phyloP scores from a whole-genome alignment of 176 grass and related monocot species.

The Eleusine indica region DNA sequence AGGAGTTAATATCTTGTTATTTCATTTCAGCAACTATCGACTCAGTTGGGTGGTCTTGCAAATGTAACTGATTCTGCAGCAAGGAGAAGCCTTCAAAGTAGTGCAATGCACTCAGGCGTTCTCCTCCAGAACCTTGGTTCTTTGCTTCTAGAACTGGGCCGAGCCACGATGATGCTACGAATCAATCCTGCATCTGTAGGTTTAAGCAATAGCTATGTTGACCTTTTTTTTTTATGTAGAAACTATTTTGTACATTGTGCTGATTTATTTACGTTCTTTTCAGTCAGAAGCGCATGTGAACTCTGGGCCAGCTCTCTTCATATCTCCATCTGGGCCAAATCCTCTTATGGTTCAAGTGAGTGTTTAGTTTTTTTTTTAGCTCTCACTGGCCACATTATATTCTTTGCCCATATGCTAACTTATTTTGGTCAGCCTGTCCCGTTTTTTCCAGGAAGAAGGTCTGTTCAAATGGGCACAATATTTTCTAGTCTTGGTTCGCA shows the following conservation, averaged over 20 bases:
- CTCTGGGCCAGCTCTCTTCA: constrained; percentile 94
- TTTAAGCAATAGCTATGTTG: constrained; percentile 27
- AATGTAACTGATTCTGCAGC: constrained; percentile 54
- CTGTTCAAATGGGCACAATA: constrained; percentile 67
- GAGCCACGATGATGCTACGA: constrained; percentile 75
- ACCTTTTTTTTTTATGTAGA: constrained; percentile 15
- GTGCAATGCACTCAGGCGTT: constrained; percentile 53
- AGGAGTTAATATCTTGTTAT: constrained; percentile 34
- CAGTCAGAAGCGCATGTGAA: constrained; percentile 84
- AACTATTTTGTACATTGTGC: constrained; percentile 22
- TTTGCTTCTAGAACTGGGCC: constrained; percentile 93
- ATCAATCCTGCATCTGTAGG: constrained; percentile 67
- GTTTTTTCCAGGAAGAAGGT: constrained; percentile 73
- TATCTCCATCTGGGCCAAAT: constrained; percentile 91
- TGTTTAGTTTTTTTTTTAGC: constrained; percentile 32
- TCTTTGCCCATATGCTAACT: constrained; percentile 37
- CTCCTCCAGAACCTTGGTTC: constrained; percentile 84
- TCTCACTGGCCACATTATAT: constrained; percentile 9
- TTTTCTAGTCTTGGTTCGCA: constrained; percentile 57
- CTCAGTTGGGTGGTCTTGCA: constrained; percentile 60
- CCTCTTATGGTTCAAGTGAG: constrained; percentile 96
- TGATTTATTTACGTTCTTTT: constrained; percentile 45
- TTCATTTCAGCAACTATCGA: constrained; percentile 71
- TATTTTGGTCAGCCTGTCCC: constrained; percentile 86
- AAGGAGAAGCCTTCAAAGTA: constrained; percentile 67